A percentile compares a stretch with the other conserved stretches of the same genome.
Evolutionary conservation across 768 basidiomycete genomes (phyloP).

Genomic region (Lactifluus volemus): DNA sequence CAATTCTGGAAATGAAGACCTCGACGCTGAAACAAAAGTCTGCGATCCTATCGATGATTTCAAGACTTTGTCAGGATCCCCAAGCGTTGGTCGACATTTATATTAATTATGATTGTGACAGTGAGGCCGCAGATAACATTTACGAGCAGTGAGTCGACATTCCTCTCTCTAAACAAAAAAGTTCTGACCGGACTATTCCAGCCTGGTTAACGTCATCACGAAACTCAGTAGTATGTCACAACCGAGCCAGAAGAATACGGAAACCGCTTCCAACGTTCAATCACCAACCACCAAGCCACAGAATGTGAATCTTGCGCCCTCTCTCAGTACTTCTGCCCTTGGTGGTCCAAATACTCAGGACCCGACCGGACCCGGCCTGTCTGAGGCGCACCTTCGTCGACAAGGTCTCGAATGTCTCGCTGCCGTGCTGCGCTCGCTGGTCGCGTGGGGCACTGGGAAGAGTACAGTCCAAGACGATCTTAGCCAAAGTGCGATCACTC

Average conservation of each 20-base stretch:
- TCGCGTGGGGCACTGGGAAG: slow-evolving; percentile 75
- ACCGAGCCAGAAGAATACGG: slow-evolving; percentile 40
- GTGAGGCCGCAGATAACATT: slow-evolving; percentile 90
- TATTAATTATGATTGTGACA: slow-evolving; percentile 98
- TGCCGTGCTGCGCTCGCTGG: slow-evolving; percentile 79
- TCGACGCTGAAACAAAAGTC: slow-evolving; percentile 94
- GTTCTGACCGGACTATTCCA: slow-evolving; percentile 23
- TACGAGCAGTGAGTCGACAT: slow-evolving; percentile 75
- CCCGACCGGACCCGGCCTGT: slow-evolving; percentile 48
- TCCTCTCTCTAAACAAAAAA: background rate
- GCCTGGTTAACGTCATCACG: slow-evolving; percentile 92
- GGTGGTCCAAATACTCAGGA: slow-evolving; percentile 60
- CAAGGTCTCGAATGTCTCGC: slow-evolving; percentile 96
- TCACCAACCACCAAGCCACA: slow-evolving; percentile 43
- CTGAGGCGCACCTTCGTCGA: slow-evolving; percentile 77
- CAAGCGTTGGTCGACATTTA: slow-evolving; percentile 97
- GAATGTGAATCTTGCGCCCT: slow-evolving; percentile 42
- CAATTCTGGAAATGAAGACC: slow-evolving; percentile 96
- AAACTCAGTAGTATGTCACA: slow-evolving; percentile 65
- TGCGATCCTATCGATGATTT: slow-evolving; percentile 81
- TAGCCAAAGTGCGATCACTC: slow-evolving; percentile 27
- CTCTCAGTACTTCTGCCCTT: slow-evolving; percentile 57
- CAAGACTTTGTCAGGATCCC: slow-evolving; percentile 86
- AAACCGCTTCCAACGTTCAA: slow-evolving; percentile 54
- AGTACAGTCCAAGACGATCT: slow-evolving; percentile 35